Evolutionary conservation across 2,329 filamentous ascomycete genomes (phyloP).

Genomic region (Calcarisporium arbuscula): DNA sequence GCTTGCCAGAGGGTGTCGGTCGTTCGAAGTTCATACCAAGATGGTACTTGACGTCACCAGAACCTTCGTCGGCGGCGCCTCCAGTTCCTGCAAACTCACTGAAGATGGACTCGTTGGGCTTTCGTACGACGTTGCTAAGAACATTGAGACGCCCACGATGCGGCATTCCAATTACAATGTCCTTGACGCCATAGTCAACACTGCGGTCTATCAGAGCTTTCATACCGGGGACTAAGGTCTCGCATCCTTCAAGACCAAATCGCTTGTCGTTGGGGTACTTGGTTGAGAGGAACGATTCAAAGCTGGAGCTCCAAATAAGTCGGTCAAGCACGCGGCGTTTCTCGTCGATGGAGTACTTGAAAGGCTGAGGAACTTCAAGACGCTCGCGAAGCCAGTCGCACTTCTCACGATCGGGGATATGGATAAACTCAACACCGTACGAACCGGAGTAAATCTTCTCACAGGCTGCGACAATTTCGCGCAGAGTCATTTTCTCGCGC

Average conservation of each 20-base stretch:
- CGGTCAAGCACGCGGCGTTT: conserved; percentile 96
- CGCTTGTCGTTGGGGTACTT: conserved; percentile 99
- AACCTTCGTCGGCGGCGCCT: conserved; percentile 88
- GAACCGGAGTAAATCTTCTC: conserved; percentile 95
- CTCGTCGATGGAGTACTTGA: conserved; percentile 97
- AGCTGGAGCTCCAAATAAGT: conserved; percentile 97
- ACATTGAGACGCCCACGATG: conserved; percentile 98
- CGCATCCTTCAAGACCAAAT: conserved; percentile 95
- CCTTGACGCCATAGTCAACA: conserved; percentile 97
- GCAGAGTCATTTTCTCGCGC: conserved; percentile 91
- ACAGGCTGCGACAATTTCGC: conserved; percentile 88
- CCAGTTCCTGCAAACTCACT: conserved; percentile 90
- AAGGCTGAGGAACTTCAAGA: conserved; percentile 86
- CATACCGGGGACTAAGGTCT: conserved; percentile 96
- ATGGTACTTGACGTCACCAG: conserved; percentile 98
- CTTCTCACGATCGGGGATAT: conserved; percentile 94
- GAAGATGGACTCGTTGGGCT: conserved; percentile 99
- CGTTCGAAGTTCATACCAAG: conserved; percentile 99
- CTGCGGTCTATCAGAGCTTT: conserved; percentile 98
- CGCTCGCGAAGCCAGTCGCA: conserved; percentile 98
- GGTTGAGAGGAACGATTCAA: conserved; percentile 89
- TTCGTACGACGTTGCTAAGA: conserved; percentile 95
- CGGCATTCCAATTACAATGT: conserved; percentile 99
- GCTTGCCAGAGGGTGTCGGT: conserved; percentile 95
- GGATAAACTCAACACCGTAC: conserved; percentile 98